These are phyloP conservation scores for Paramyrothecium roridum DNA, from an alignment of 2,329 filamentous ascomycete species.

Conservation along the genomic window DNA sequence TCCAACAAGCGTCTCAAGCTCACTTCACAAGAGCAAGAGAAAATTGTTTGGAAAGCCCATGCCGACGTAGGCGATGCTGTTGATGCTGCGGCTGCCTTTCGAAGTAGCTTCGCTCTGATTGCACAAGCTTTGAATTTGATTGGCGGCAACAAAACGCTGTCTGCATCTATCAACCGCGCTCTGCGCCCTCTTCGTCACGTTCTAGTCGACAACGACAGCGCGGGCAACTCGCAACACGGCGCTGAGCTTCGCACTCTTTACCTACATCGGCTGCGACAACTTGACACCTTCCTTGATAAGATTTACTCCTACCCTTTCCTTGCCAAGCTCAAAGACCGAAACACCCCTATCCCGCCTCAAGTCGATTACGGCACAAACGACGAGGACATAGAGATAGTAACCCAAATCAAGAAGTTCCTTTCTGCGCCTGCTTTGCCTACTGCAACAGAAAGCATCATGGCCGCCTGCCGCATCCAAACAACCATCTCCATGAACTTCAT, in stretches of 20 bases:
- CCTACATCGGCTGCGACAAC: conserved; percentile 12
- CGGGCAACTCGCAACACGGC: too few species aligned
- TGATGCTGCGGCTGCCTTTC: neutral
- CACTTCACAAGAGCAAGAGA: conserved; percentile 8
- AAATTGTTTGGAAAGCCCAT: neutral
- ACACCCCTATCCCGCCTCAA: conserved; percentile 16
- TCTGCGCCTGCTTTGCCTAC: conserved; percentile 18
- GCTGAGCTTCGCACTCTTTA: neutral
- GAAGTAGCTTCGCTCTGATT: neutral
- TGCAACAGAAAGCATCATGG: conserved; percentile 8
- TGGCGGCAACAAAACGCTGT: too few species aligned
- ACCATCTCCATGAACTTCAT: conserved; percentile 18
- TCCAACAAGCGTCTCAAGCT: conserved; percentile 23
- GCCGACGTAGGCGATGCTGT: neutral
- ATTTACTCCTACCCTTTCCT: conserved; percentile 7
- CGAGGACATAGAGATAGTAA: conserved; percentile 10
- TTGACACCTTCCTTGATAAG: conserved; percentile 6
- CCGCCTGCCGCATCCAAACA: too few species aligned
- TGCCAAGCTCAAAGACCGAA: conserved; percentile 18
- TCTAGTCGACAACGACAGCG: too few species aligned
- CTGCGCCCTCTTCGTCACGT: too few species aligned
- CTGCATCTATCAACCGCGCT: too few species aligned
- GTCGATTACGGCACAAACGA: conserved; percentile 16
- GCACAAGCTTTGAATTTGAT: neutral
- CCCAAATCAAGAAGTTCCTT: conserved; percentile 18